Evolutionary conservation across 495 filamentous ascomycete species (phyloP), one percentile per base, ranked within the genome.

Genomic region (Aspergillus ostianus): DNA sequence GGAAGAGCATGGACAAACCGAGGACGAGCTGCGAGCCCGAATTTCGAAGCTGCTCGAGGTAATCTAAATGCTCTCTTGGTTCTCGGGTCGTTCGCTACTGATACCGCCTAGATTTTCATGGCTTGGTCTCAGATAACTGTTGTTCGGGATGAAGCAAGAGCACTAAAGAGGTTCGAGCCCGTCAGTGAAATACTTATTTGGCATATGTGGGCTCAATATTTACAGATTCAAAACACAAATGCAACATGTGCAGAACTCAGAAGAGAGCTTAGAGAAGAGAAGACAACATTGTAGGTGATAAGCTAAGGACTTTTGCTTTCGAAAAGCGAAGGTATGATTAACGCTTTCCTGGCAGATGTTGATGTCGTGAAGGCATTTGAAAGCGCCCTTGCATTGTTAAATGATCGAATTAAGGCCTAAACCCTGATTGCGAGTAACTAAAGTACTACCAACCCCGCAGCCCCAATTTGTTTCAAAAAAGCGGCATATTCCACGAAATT

Each of bases 281-380:
- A 87, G 87, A 67, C 77, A 84, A 51, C 90, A 93, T 64, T 86
- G 89, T 92, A 75, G 71, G 85, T 75, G 18, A 27, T 21, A n/a
- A 29, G 18, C 44, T 18, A 18, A 21, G 20, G 27, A 57, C 63
- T 17, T 60, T 32, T 46, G 19, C 13, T 41, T 41, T 13, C 26
- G 52, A 13, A 45, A 20, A 23, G 36, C 2, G 6, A 23, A 26
- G 12, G 12, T 45, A 8, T 21, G 44, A 23, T 47, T 20, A 19
- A n/a, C 58, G 68, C 18, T 58, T 48, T 18, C 4, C 26, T 54
- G n/a, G 54, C 60, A 91, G 89, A 92, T 66, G 77, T 79, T 47
- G 82, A 90, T 64, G 90, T 94, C 46, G 89, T 94, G 10, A 82
- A 85, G 63, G 90, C 90, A 29, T 94, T 94, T 66, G 84, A 93